Evolutionary conservation across 2,329 filamentous ascomycete genomes (phyloP), one percentile per base, ranked within the genome.

Genomic region (Samsoniella hepiali): DNA sequence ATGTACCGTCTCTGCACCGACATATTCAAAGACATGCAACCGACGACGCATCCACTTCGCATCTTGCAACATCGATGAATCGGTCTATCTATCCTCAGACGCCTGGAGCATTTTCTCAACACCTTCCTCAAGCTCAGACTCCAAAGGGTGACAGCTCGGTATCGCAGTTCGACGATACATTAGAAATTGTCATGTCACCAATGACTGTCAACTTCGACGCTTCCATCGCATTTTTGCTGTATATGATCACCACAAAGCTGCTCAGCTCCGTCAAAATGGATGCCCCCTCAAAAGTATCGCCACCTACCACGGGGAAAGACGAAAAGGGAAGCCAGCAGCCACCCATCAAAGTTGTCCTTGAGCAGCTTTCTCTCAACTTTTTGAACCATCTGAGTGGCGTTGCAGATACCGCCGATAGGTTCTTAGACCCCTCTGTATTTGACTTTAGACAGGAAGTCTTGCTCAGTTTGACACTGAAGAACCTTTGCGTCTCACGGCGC

Each of bases 61-160:
- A 72, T 31, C 67, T 74, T 7, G 69, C 70, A 8, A 69, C 73
- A 38, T 72, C 74, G 15, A 65, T 80, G 44, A 70, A 70, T 0
- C 73, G 69, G 44, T 82, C 80, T 1, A 65, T 77, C 11, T 78
- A 78, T n/a, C 79, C 81, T 0, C 79, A 86, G 68, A 71, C 88
- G 3, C 86, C 86, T 1, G 87, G 86, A 0, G 81, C 86, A 2
- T 89, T 89, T 70, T 89, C 86, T 0, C 74, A 84, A 2, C 73
- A 82, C 49, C 69, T 29, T 11, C 53, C 57, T 4, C 49, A 58
- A 11, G 31, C 32, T 5, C 57, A 17, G 36, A 49, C 22, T 22
- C 27, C 54, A 62, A 22, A 53, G 47, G 1, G 54, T 8, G 11
- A 15, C 11, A 44, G 38, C 11, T 31, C 29, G 49, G 65, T 44